Evolutionary conservation across 106 monocot genomes (phyloP), one percentile per base, ranked within the genome.

Genomic region (Dendrobium huoshanense): DNA sequence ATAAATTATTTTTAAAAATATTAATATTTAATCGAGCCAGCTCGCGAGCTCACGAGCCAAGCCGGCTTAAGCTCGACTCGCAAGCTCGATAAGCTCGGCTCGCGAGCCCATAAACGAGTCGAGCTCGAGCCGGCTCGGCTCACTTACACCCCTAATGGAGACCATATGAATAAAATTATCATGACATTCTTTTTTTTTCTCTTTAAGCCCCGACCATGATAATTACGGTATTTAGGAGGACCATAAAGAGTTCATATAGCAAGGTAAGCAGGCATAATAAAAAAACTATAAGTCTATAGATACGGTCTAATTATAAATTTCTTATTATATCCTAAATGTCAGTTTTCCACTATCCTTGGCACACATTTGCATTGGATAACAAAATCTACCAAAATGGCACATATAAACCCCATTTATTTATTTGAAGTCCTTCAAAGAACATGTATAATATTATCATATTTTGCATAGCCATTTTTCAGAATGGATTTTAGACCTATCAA

Each of bases 321-420:
- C 2, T 4, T 65, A 7, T 65, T 1, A 65, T 24, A 65, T 4
- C 24, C 65, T 27, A 65, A 65, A 25, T 65, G 4, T 68, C 31
- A 25, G 31, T 31, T 68, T 68, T 68, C 68, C 68, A 11, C 5
- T 68, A 68, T 68, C 68, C 31, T 68, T 29, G 11, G 31, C 68
- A 68, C 29, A 29, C 68, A 61, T 61, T 61, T 61, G 61, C 22
- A 22, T 61, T 61, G 22, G 4, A 61, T 61, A 68, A 68, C 29
- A 68, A 68, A 68, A 68, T 68, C 10, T 68, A 67, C 8, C 29
- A 68, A 68, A n/a, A 33, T 68, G 68, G 3, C 68, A 68, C 68
- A 25, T 68, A 25, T 29, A 31, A 68, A 68, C 31, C 25, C 18
- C 18, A 29, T 68, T 68, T 68, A 10, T 31, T 68, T 22, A 61